Conservation (phyloP, 345 rosid species). For the Odontarrhena argentea region DNA sequence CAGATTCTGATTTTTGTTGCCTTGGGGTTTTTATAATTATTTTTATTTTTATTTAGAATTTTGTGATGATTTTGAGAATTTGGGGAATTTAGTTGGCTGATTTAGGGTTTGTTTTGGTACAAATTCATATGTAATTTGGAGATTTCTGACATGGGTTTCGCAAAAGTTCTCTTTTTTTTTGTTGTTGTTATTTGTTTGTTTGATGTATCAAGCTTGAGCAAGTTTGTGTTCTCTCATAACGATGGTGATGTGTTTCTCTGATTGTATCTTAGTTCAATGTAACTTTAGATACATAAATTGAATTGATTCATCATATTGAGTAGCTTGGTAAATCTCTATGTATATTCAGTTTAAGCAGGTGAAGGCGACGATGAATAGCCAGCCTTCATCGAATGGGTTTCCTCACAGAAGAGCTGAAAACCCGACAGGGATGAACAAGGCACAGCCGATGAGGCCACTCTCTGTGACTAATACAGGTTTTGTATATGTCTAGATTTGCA, state of each 20-base stretch:
- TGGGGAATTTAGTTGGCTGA: neutral
- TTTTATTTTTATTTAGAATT: too few species aligned
- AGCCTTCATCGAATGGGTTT: slow-evolving; percentile 70
- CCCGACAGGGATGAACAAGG: slow-evolving; percentile 53
- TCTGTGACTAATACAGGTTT: slow-evolving; percentile 53
- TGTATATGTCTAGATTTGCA: slow-evolving; percentile 3
- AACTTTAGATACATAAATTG: neutral
- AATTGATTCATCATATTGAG: neutral
- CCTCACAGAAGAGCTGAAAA: slow-evolving; percentile 60
- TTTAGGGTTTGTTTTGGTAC: slow-evolving; percentile 31
- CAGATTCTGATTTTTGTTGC: slow-evolving; percentile 5
- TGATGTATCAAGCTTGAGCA: neutral
- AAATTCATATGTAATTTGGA: slow-evolving; percentile 2
- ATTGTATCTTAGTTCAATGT: neutral
- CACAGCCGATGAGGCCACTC: slow-evolving; percentile 57
- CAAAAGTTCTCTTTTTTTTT: neutral
- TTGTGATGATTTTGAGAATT: neutral
- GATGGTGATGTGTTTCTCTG: neutral
- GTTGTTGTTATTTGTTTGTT: slow-evolving; percentile 5
- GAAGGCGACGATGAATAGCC: slow-evolving; percentile 53
- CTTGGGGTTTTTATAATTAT: neutral
- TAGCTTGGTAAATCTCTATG: neutral
- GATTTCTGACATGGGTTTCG: neutral
- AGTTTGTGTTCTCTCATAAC: neutral
- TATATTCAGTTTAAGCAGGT: slow-evolving; percentile 22